Percentiles rank a stretch among this genome's conserved stretches.
phyloP scores from a whole-genome alignment of 495 filamentous ascomycete genomes.

The Bryoglossum gracile region DNA sequence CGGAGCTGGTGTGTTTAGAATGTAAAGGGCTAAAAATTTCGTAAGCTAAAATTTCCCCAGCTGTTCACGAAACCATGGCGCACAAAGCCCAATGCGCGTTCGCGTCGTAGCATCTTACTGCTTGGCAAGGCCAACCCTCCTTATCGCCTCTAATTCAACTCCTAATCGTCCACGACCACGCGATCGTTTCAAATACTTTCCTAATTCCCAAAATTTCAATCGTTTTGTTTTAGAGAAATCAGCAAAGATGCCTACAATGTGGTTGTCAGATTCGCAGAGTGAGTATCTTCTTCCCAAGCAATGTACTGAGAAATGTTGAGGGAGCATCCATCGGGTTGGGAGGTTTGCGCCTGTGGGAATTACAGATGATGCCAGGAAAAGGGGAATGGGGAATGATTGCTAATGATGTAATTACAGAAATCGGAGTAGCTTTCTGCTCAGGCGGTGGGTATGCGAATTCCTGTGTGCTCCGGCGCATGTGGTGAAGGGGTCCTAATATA shows the following conservation, averaged over 20 bases:
- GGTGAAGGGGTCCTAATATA: background rate
- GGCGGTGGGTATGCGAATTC: constrained; percentile 62
- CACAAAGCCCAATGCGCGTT: too few relatives aligned
- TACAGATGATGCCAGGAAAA: background rate
- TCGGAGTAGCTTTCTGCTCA: constrained; percentile 92
- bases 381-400: constrained; percentile 5
- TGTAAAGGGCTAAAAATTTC: constrained; percentile 1
- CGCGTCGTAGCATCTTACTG: too few relatives aligned
- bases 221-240: constrained; percentile 1
- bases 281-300: constrained; percentile 29
- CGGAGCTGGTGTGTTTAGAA: too few relatives aligned
- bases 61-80: too few relatives aligned
- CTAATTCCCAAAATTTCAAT: background rate
- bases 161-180: background rate
- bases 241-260: constrained; percentile 55
- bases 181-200: background rate
- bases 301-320: background rate
- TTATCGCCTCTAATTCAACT: constrained; percentile 13
- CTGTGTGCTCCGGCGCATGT: constrained; percentile 20
- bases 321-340: background rate
- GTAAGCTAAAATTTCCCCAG: constrained; percentile 6
- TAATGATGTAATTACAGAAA: constrained; percentile 49
- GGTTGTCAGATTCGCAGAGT: constrained; percentile 96
- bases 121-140: constrained; percentile 15
- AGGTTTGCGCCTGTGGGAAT: constrained; percentile 17